These are phyloP conservation scores for Aspergillus pseudoviridinutans DNA, from an alignment of 2,329 filamentous ascomycete genomes.

Conservation along the genomic window DNA sequence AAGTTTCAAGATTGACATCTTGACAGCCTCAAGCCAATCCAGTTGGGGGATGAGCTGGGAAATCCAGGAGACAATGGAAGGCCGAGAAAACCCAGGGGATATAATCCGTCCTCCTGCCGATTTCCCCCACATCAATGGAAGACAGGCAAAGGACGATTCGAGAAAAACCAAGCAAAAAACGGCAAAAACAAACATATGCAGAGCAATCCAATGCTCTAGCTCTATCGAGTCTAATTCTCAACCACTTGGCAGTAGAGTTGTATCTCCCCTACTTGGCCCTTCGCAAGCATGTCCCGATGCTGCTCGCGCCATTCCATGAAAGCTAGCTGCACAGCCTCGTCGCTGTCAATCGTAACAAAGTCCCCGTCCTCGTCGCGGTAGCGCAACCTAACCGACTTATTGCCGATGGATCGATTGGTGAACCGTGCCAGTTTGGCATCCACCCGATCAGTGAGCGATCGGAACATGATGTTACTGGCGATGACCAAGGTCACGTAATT, in stretches of 20 bases:
- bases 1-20: slow-evolving; percentile 13
- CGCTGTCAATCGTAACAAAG: slow-evolving; percentile 86
- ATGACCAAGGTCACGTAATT: slow-evolving; percentile 96
- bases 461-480: slow-evolving; percentile 90
- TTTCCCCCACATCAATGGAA: not conserved
- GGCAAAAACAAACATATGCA: slow-evolving; percentile 3
- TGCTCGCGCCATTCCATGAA: slow-evolving; percentile 92
- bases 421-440: slow-evolving; percentile 90
- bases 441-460: slow-evolving; percentile 89
- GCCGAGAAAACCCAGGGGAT: slow-evolving; percentile 23
- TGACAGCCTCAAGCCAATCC: slow-evolving; percentile 29
- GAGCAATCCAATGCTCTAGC: not conserved
- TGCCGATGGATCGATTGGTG: slow-evolving; percentile 77
- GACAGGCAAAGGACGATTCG: not conserved
- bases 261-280: slow-evolving; percentile 79
- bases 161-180: slow-evolving; percentile 11
- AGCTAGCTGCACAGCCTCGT: slow-evolving; percentile 93
- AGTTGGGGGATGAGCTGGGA: slow-evolving; percentile 22
- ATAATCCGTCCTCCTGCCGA: slow-evolving; percentile 4
- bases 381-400: slow-evolving; percentile 77
- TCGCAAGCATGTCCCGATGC: slow-evolving; percentile 55
- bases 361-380: slow-evolving; percentile 93
- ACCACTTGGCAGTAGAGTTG: slow-evolving; percentile 73
- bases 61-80: slow-evolving; percentile 23
- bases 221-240: slow-evolving; percentile 25